Evolutionary conservation across 2,329 filamentous ascomycete species (phyloP).

Genomic region (Fusarium verrucosum): DNA sequence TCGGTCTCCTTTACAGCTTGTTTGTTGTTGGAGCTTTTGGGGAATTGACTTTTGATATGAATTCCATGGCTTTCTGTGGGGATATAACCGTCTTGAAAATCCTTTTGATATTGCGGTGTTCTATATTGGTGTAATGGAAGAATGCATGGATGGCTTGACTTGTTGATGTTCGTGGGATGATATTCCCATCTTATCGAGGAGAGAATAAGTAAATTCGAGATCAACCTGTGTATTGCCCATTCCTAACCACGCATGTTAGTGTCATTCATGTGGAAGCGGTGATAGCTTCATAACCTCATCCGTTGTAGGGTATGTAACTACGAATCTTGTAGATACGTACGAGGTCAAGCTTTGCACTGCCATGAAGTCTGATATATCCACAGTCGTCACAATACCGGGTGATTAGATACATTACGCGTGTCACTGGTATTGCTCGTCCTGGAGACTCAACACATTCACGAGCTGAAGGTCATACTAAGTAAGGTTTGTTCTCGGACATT

Average conservation of each 20-base stretch:
- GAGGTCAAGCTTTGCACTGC: no score
- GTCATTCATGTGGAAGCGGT: background rate
- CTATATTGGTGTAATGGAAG: background rate
- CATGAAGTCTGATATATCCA: background rate
- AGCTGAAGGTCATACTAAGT: background rate
- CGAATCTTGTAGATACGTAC: background rate
- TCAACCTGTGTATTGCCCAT: no score
- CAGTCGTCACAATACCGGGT: background rate
- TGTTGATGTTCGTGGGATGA: background rate
- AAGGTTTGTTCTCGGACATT: conserved; percentile 14
- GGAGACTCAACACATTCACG: background rate
- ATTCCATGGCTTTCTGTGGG: background rate
- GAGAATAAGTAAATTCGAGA: no score
- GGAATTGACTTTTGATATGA: conserved; percentile 19
- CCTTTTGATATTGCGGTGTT: background rate
- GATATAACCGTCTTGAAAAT: background rate
- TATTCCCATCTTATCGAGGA: background rate
- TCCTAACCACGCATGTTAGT: background rate
- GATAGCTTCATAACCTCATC: background rate
- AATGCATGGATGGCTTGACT: background rate
- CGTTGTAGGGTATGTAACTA: conserved; percentile 3
- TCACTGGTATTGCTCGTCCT: no score
- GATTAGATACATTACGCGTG: background rate
- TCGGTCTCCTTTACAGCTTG: background rate
- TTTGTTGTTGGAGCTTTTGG: background rate